Evolutionary conservation across 305 asterid genomes (phyloP).

Genomic region (Caryopteris hybrid): DNA sequence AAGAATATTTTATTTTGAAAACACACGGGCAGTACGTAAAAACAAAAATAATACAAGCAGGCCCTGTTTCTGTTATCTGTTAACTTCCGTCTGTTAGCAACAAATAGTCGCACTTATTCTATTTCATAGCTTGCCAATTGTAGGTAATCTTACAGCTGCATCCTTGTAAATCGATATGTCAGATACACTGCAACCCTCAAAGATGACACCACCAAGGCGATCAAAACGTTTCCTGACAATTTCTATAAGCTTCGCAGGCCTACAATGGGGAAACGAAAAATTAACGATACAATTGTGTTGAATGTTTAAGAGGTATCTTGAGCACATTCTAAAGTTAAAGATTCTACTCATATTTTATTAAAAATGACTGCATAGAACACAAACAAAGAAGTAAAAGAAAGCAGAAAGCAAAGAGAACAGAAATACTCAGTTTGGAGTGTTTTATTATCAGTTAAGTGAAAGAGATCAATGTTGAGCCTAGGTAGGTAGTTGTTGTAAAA

Average conservation of each 20-base stretch:
- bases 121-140: too few species aligned
- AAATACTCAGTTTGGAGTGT: too few species aligned
- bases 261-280: slow-evolving; percentile 25
- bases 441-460: too few species aligned
- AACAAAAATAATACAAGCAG: too few species aligned
- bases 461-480: too few species aligned
- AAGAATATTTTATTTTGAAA: slow-evolving; percentile 1
- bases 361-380: background rate
- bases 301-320: background rate
- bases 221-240: slow-evolving; percentile 63
- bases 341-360: too few species aligned
- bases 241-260: slow-evolving; percentile 85
- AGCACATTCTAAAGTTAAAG: background rate
- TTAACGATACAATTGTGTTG: background rate
- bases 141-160: slow-evolving; percentile 69
- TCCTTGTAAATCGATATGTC: slow-evolving; percentile 61
- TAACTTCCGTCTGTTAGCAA: background rate
- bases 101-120: too few species aligned
- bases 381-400: background rate
- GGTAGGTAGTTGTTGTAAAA: too few species aligned
- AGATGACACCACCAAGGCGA: slow-evolving; percentile 73
- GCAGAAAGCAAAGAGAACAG: too few species aligned
- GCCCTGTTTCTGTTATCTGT: background rate
- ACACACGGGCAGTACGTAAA: background rate
- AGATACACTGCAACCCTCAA: slow-evolving; percentile 77